Conservation (phyloP, 257 asterid genomes). For the Forsythia suspensa region DNA sequence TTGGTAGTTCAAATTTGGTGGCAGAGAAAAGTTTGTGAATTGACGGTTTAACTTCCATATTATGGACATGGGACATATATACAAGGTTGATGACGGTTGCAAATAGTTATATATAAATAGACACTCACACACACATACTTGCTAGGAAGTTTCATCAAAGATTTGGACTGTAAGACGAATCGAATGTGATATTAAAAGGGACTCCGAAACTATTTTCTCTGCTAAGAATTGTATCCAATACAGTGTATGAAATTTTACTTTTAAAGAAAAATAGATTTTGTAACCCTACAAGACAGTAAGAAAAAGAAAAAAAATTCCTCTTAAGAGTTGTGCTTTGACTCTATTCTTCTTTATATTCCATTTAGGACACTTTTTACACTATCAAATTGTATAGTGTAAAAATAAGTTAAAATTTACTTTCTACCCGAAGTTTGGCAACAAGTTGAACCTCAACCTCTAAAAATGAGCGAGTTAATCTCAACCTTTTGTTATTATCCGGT, state of each 20-base stretch:
- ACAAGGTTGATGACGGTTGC: conserved; percentile 21
- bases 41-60: not conserved
- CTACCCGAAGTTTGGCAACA: too few relatives aligned
- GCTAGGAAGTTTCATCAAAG: conserved; percentile 15
- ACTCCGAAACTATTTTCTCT: conserved; percentile 6
- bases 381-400: too few relatives aligned
- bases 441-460: not conserved
- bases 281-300: not conserved
- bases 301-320: not conserved
- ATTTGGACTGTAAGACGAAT: conserved; percentile 40
- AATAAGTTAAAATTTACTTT: too few relatives aligned
- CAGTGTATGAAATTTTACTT: conserved; percentile 17
- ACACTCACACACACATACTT: not conserved
- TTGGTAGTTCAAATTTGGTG: conserved; percentile 18
- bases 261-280: conserved; percentile 1
- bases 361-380: not conserved
- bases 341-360: not conserved
- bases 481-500: too few relatives aligned
- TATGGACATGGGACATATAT: conserved; percentile 4
- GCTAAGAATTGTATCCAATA: conserved; percentile 23
- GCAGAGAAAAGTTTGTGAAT: not conserved
- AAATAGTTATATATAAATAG: not conserved
- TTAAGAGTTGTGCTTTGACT: not conserved
- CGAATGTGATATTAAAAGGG: conserved; percentile 34
- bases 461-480: not conserved